Evolutionary conservation across 495 filamentous ascomycete genomes (phyloP), one percentile per base, ranked within the genome.

Genomic region (Cairneyella variabilis): DNA sequence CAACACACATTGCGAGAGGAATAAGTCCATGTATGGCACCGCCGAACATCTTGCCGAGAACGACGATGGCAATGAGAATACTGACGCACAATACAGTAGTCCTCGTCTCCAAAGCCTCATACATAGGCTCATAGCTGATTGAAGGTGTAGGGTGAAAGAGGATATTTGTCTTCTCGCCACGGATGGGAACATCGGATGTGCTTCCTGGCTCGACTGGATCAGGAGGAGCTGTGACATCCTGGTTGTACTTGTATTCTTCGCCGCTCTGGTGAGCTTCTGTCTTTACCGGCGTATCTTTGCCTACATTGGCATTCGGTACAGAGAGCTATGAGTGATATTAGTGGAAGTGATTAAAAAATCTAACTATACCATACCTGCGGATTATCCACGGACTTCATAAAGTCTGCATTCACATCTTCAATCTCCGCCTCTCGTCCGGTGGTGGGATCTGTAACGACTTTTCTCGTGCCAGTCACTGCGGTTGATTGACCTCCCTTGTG

Each of bases 101-200:
- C 43, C 83, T 74, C 53, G 79, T 83, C 66, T 97, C 89, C 62
- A 97, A 63, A 7, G 78, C 58, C 14, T 76, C 80, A 70, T 86
- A 96, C 76, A 90, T 95, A 4, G 91, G 89, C 65, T 90, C 84
- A 53, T 88, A 95, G 61, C 83, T 85, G 48, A 96, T 75, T 0
- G 86, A 84, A 0, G 92, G 92, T 0, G 92, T 97, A 0, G 93
- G 91, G 64, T 97, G 90, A 69, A 97, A 97, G 23, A 97, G 82
- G 27, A 97, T 83, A 58, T 96, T 96, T 1, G 92, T 97, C 76
- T 90, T 95, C 62, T 96, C 92, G 50, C 91, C 91, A 65, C 89
- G 90, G 59, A 97, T 95, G 14, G 92, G 92, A 6, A 97, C 89
- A 68, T 97, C 92, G 8, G 87, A 89, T 1, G 92, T 96, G 26